Evolutionary conservation across 257 asterid species (phyloP), one percentile per base, ranked within the genome.

Genomic region (Paraleonurus japonicus): DNA sequence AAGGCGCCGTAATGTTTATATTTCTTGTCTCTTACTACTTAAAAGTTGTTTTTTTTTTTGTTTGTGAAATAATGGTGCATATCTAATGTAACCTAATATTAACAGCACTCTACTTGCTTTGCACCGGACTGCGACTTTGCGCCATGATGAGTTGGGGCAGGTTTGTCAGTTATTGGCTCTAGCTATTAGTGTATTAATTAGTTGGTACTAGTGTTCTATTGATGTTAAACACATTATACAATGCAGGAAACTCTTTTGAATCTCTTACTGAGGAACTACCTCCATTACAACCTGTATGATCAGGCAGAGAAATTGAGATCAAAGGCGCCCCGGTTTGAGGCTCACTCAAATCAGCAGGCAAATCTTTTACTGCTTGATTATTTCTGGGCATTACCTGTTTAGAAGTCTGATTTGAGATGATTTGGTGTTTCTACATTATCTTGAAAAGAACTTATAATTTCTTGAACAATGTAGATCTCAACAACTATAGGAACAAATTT

Each of bases 131-230:
- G 96, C 98, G 50, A 92, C 97, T 50, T 81, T 90, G 79, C 96
- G 96, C 47, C 97, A 80, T 80, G 98, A 92, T 79, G 96, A 90
- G 80, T 78, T 92, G 88, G 97, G 98, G 60, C 98, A 92, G 98
- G 98, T 92, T 69, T 68, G 92, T 84, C 60, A 7, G 28, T 54
- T 37, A 28, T 57, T 60, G 60, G 41, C 35, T 2, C 54, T 5
- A 50, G 17, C 57, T 17, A 48, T 26, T 71, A 51, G 51, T 72
- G 27, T 30, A 62, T 7, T 59, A 27, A 75, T 51, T 57, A 37
- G 3, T 45, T 75, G 22, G 55, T 64, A 51, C 22, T 60, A 8
- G 16, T 41, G 17, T 69, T 53, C 26, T 75, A 70, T 47, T 76
- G 67, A 57, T 59, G 33, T 11, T 43, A 27, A 45, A 45, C 65